Percentiles rank a stretch among this genome's conserved stretches.
phyloP scores from a whole-genome alignment of 1,139 yeast genomes.

The Geotrichum histeridarum region DNA sequence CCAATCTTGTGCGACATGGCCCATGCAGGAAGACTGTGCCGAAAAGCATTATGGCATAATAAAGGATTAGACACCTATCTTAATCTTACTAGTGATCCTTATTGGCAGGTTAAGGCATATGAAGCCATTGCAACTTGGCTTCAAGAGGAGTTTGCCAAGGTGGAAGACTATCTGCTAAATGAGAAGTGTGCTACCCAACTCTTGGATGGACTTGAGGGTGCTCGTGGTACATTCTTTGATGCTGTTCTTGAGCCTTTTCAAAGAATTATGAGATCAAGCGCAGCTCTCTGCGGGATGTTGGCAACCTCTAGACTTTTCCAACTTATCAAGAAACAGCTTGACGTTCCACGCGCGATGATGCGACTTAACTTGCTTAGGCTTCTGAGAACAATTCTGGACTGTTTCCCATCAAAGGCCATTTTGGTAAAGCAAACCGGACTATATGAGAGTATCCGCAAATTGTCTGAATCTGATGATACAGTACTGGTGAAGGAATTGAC shows the following conservation, averaged over 20 bases:
- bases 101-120: constrained; percentile 66
- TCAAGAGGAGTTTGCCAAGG: constrained; percentile 32
- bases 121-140: constrained; percentile 48
- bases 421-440: constrained; percentile 13
- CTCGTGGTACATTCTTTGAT: constrained; percentile 25
- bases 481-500: constrained; percentile 16
- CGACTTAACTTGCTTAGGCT: constrained; percentile 26
- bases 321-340: constrained; percentile 22
- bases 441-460: neutral
- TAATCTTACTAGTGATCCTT: constrained; percentile 51
- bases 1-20: constrained; percentile 63
- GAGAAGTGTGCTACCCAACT: constrained; percentile 22
- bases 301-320: constrained; percentile 21
- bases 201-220: constrained; percentile 24
- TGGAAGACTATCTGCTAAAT: constrained; percentile 26
- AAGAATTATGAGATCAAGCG: constrained; percentile 24
- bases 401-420: constrained; percentile 6
- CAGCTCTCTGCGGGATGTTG: constrained; percentile 21
- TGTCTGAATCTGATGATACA: constrained; percentile 13
- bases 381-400: constrained; percentile 19
- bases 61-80: constrained; percentile 47
- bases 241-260: constrained; percentile 27
- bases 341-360: constrained; percentile 24
- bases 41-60: constrained; percentile 40
- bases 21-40: constrained; percentile 44